phyloP scores from a whole-genome alignment of 169 alveolate species.

The Plasmodium relictum region DNA sequence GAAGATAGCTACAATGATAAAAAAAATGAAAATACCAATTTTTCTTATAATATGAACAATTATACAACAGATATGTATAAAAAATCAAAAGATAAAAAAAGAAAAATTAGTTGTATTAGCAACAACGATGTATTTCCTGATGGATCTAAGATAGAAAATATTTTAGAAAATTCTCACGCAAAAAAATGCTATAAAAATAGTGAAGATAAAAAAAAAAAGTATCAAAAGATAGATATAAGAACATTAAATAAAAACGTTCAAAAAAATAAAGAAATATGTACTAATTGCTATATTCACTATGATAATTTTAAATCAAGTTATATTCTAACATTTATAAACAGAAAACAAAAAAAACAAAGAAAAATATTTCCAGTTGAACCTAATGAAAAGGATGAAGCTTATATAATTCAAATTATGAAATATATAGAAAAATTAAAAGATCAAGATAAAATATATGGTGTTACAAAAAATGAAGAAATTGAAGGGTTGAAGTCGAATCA shows the following conservation, averaged over 20 bases:
- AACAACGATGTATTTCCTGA: background rate
- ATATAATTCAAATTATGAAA: constrained; percentile 60
- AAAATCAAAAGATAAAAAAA: constrained; percentile 33
- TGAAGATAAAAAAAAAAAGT: constrained; percentile 60
- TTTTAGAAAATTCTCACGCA: constrained; percentile 3
- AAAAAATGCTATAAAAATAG: constrained; percentile 11
- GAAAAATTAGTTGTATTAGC: constrained; percentile 27
- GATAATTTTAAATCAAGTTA: constrained; percentile 72
- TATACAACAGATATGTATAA: background rate
- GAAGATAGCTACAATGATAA: background rate
- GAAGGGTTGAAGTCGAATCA: background rate
- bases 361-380: constrained; percentile 73
- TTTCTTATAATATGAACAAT: background rate
- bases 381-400: constrained; percentile 64
- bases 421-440: constrained; percentile 62
- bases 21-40: background rate
- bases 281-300: constrained; percentile 71
- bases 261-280: constrained; percentile 69
- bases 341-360: constrained; percentile 76
- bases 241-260: constrained; percentile 64
- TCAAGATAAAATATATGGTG: constrained; percentile 55
- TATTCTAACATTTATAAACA: constrained; percentile 63
- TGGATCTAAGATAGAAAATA: background rate
- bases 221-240: constrained; percentile 74
- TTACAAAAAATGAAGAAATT: constrained; percentile 3